Percentiles rank a stretch among this genome's conserved stretches.
Conservation (phyloP, 2,329 filamentous ascomycete genomes). For the Penicillium sp. region DNA sequence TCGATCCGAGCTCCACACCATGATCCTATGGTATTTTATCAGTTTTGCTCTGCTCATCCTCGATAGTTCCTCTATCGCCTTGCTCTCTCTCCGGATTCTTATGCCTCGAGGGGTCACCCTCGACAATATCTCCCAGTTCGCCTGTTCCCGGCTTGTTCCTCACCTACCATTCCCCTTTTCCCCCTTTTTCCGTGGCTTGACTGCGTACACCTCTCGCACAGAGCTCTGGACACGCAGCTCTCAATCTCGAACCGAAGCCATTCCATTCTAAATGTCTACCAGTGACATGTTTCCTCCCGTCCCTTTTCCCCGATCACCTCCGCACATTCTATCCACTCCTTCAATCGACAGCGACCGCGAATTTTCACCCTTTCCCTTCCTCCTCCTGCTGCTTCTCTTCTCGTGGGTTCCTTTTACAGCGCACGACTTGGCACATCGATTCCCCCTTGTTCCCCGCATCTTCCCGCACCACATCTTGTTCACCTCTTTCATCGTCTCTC, state of each 20-base stretch:
- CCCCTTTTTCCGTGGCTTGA: not conserved
- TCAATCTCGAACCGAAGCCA: not conserved
- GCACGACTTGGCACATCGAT: constrained; percentile 1
- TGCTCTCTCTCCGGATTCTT: not conserved
- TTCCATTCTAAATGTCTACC: not conserved
- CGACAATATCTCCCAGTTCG: not conserved
- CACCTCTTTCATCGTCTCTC: constrained; percentile 28
- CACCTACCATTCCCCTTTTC: not conserved
- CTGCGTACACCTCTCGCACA: not conserved
- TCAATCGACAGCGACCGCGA: constrained; percentile 20
- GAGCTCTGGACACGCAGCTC: not conserved
- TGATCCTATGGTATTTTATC: not conserved
- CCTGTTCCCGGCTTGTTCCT: not conserved
- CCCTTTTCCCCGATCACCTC: not conserved
- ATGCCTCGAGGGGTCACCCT: no score
- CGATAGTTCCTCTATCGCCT: not conserved
- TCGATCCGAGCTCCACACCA: not conserved
- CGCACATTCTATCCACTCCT: constrained; percentile 13
- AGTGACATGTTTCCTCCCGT: not conserved
- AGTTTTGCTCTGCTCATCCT: constrained; percentile 1
- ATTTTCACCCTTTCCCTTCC: constrained; percentile 13
- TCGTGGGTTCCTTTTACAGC: not conserved
- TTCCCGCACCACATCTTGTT: not conserved
- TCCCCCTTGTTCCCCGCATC: constrained; percentile 16
- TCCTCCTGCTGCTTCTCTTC: constrained; percentile 12